Evolutionary conservation across 805 yeast species (phyloP), one percentile per base, ranked within the genome.

Genomic region (Spathaspora boniae): DNA sequence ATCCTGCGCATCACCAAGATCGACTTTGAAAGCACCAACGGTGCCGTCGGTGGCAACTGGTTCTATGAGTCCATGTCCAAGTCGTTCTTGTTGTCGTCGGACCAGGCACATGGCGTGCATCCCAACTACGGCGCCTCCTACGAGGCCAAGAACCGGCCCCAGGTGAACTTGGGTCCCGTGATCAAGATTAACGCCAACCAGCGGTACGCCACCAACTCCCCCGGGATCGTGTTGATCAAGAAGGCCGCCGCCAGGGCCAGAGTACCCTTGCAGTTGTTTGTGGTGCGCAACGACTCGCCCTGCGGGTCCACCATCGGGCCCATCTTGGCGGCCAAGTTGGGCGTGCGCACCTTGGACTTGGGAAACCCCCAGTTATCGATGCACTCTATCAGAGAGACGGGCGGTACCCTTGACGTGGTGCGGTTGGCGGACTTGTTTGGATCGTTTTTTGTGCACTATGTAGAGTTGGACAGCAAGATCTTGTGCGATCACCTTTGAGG

Each of bases 251-350:
- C 78, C 32, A 49, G 51, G 18, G 80, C 78, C 4, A 62, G 74
- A 47, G 82, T 85, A n/a, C 96, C 97, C 12, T 61, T 91, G 43
- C 98, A 91, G 60, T 60, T 88, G 38, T 87, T 91, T 64, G 97
- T 89, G n/a, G 95, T 84, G 18, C 76, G 91, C 37, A 93, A 91
- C 57, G 95, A 85, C 53, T 80, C 94, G 2, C 86, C 96, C 3
- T 91, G 98, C 62, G 98, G 98, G 3, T 82, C 95, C 2, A 91
- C 98, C 2, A 91, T 91, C 51, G 98, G 98, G 1, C 98, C 98
- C 15, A 85, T 89, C 59, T 66, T 91, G 39, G 82, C 96, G 23
- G 81, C 95, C 3, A 83, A 83, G 47, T 71, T 88, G 25, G 98
- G 98, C 35, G 73, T 89, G 33, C 74, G 93, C 54, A 86, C 96